Base-by-base conservation (phyloP, 441 rosid genomes). In the Adansonia rubrostipa region DNA sequence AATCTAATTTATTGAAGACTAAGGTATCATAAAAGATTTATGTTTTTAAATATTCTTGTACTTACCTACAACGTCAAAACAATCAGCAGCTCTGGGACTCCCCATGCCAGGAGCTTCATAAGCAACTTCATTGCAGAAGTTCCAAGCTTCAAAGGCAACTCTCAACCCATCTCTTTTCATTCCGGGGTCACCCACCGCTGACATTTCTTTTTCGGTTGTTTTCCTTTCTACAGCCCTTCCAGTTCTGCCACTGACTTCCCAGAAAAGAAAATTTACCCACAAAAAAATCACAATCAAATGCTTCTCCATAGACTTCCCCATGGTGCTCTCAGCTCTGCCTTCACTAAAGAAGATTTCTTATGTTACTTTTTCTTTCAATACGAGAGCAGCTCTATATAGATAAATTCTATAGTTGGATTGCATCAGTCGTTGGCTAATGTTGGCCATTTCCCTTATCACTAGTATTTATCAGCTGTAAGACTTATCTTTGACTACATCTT, bases 41-140 rank as follows among this genome's bases (percentile, higher is more conserved):
- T 33, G 1, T 4, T 61, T 61, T 11, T 24, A 62, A 13, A 11
- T 40, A 7, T 47, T 11, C 42, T 61, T 67, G 60, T 44, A 72
- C 78, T 79, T 76, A 73, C 62, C 17, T 42, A 83, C 78, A 40
- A 89, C 70, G 79, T 90, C 90, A 79, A 90, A 88, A 82, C 94
- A 90, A 71, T 90, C 94, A 0, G 92, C 94, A 14, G 92, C 90
- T 74, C 94, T 82, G 10, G 94, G 94, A 78, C 92, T 89, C 53
- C 94, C 92, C 91, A 88, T 82, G 24, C 72, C 82, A 22, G 94
- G 91, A 81, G 92, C 89, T 85, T 90, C 92, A 6, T 56, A 14
- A 40, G 91, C 94, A 70, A 90, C 92, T 82, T 90, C 92, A 77
- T 90, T 89, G 85, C 94, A 90, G 51, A 89, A 89, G 84, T 90